Evolutionary conservation across 2,329 filamentous ascomycete species (phyloP), one percentile per base, ranked within the genome.

Genomic region (Fusarium lyarnte): DNA sequence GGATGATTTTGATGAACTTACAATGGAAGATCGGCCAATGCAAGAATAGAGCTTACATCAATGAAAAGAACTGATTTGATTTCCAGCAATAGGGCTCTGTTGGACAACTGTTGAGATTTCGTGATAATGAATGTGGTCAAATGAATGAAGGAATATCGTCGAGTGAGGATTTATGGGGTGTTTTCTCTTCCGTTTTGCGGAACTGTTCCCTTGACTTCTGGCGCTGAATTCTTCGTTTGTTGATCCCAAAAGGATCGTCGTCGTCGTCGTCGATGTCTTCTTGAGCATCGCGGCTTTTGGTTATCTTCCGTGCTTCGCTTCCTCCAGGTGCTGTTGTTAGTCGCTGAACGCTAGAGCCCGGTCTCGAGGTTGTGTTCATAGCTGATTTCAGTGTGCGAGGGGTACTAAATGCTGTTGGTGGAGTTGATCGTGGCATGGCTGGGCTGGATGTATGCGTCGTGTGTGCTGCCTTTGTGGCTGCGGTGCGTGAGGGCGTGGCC

Each of bases 1-100:
- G 78, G 95, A 98, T 80, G 95, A 97, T 81, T 94, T 98, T 85
- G 94, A 97, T 79, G 95, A 97, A 78, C 89, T 97, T 59, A 78
- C 80, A 52, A 64, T 81, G 78, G 66, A 78, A 63, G 80, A 81
- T 58, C 55, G 68, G 23, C 78, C 76, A 72, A 76, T 76, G 66
- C 92, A 82, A 54, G 58, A 39, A 61, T 69, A 72, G 68, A 36
- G 47, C 68, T 69, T 62, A 70, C 68, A 72, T 43, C 51, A 69
- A 77, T 64, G 69, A 76, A 76, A 75, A 77, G 54, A 70, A 72
- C 54, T 71, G 58, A 70, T 72, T 72, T 70, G 63, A 61, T 51
- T 47, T 70, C 25, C 61, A 47, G 8, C 12, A 45, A 36, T 33
- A 10, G 7, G 23, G 31, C n/a, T 29, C 33, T 16, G 17, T 33